Percentiles rank a stretch among this genome's conserved stretches.
Evolutionary conservation across 1,284 basidiomycete genomes (phyloP).

Genomic region (Singerocomus rubriflavus): DNA sequence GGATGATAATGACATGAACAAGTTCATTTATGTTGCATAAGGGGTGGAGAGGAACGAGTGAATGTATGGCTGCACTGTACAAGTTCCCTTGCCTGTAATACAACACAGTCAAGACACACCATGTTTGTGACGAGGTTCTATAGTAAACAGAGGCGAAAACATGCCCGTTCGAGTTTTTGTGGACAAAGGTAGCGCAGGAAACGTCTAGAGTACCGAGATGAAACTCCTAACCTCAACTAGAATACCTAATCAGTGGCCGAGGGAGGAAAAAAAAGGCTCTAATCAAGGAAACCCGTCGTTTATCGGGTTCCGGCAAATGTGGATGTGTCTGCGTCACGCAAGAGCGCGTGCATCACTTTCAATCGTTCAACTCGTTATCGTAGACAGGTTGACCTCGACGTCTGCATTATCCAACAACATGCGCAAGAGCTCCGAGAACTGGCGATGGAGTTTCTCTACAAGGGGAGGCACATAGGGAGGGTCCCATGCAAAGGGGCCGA

Average conservation of each 20-base stretch:
- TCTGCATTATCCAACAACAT: constrained; percentile 59
- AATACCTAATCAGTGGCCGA: neutral
- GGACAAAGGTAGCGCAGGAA: neutral
- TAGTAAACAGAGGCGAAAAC: neutral
- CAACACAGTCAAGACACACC: neutral
- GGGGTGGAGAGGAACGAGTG: neutral
- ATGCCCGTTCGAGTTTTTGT: neutral
- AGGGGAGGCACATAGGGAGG: fast-evolving
- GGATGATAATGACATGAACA: constrained; percentile 66
- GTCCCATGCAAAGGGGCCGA: neutral
- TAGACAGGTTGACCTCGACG: constrained; percentile 27
- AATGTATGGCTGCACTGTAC: neutral
- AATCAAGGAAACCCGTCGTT: neutral
- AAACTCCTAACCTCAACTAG: neutral
- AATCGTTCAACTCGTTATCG: neutral
- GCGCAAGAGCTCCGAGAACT: constrained; percentile 58
- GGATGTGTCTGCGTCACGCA: neutral
- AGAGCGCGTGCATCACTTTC: neutral
- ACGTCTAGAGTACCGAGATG: neutral
- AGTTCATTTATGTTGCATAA: constrained; percentile 74
- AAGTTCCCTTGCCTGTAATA: neutral
- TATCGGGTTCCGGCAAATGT: neutral
- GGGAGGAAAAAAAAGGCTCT: too few species aligned
- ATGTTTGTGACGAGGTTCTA: neutral
- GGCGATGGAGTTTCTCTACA: constrained; percentile 57